These are phyloP conservation scores for Triticum aestivum DNA, from an alignment of 176 grass and related monocot genomes.

Conservation along the genomic window DNA sequence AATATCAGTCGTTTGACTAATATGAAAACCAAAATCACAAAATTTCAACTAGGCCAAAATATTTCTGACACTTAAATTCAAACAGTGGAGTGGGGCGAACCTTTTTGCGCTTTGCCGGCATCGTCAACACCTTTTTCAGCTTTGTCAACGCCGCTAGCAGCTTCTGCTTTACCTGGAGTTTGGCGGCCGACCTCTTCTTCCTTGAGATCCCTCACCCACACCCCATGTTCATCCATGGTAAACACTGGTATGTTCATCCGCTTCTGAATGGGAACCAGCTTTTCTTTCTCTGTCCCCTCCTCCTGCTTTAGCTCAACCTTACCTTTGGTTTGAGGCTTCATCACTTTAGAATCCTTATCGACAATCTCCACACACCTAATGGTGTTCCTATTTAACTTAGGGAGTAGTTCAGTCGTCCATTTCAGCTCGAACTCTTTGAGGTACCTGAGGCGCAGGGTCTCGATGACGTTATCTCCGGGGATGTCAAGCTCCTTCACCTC, in stretches of 20 bases:
- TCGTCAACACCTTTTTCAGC: no score
- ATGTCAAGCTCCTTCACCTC: not conserved
- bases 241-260: not conserved
- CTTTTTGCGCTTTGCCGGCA: not conserved
- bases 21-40: no score
- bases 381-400: rapidly evolving
- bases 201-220: slow-evolving; percentile 26
- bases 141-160: not conserved
- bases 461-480: not conserved
- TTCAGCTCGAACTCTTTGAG: not conserved
- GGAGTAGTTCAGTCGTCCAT: not conserved
- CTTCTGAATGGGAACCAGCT: not conserved
- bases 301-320: no score
- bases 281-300: not conserved
- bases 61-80: no score
- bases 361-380: slow-evolving; percentile 27
- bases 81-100: not conserved
- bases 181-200: not conserved
- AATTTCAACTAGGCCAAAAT: no score
- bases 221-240: slow-evolving; percentile 22
- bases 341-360: slow-evolving; percentile 1
- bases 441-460: slow-evolving; percentile 33
- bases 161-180: not conserved
- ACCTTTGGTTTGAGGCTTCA: not conserved
- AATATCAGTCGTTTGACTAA: no score